Conservation (phyloP, 192 early-diverging fungal genomes). For the Gryganskiella cystojenkinii region DNA sequence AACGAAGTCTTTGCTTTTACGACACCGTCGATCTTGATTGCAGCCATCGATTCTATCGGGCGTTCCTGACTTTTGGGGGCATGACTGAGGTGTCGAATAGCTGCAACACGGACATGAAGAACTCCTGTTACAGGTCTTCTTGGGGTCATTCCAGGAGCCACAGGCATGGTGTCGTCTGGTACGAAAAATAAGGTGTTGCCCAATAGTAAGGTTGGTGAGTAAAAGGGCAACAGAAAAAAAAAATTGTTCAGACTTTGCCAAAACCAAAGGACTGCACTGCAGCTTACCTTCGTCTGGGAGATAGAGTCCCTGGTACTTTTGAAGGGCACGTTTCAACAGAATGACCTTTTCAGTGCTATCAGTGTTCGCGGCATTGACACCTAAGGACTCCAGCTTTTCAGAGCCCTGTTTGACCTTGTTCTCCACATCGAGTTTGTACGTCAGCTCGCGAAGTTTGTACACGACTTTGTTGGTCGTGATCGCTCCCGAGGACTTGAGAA, state of each 20-base stretch:
- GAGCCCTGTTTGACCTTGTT: slow-evolving; percentile 87
- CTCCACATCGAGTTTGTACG: slow-evolving; percentile 94
- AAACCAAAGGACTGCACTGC: no score
- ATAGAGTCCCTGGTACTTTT: slow-evolving; percentile 89
- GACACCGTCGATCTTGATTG: slow-evolving; percentile 87
- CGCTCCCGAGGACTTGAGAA: slow-evolving; percentile 70
- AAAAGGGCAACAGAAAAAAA: no score
- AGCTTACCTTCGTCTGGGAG: slow-evolving; percentile 66
- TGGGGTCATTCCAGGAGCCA: slow-evolving; percentile 62
- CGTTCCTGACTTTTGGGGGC: slow-evolving; percentile 65
- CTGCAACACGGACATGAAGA: slow-evolving; percentile 71
- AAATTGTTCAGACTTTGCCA: no score
- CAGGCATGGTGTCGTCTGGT: slow-evolving; percentile 39
- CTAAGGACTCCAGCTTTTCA: slow-evolving; percentile 73
- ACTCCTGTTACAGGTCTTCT: slow-evolving; percentile 79
- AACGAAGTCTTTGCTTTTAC: slow-evolving; percentile 78
- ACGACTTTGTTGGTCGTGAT: slow-evolving; percentile 76
- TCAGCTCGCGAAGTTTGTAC: slow-evolving; percentile 87
- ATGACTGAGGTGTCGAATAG: slow-evolving; percentile 67
- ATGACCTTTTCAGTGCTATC: slow-evolving; percentile 80
- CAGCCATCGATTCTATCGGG: slow-evolving; percentile 75
- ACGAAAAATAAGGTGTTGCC: no score
- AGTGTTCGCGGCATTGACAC: slow-evolving; percentile 59
- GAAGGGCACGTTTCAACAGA: slow-evolving; percentile 76
- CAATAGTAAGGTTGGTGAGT: no score